Base-by-base conservation (phyloP, 2,329 filamentous ascomycete genomes). In the Thielaviopsis euricoi region DNA sequence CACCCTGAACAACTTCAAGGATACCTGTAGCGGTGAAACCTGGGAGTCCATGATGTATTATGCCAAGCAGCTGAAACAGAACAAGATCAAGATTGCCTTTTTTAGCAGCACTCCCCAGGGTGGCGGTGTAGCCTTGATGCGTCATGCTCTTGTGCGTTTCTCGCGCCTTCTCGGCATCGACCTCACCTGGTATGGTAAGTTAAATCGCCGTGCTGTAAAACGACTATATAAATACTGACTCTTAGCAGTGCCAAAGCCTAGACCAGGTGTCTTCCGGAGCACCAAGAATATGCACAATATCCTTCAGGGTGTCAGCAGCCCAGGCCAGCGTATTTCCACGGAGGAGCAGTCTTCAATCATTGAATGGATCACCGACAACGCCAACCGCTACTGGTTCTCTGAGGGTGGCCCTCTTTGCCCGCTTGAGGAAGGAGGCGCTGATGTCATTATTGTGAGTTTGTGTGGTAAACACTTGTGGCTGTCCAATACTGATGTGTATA, bases 221-320 rank as follows among this genome's bases (percentile, higher is more conserved):
- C 0, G n/a, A 12, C 7, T n/a, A 1, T 29, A 23, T 40, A 10
- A 19, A 13, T 17, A 19, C 48, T 26, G 17, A 54, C 53, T n/a
- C 29, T 15, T n/a, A 4, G 33, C 25, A 76, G 87, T 91, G 1
- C 87, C 87, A 6, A 89, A 88, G 67, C 86, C 87, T 22, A 82
- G 85, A 55, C 86, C 86, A 2, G 83, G 85, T 17, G 82, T 91
- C 12, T 93, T 93, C 70, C 78, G 86, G 55, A 85, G 88, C 69
- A 93, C 87, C 63, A 93, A 93, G 71, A 89, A 85, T 63, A 86
- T 89, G 64, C 87, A 93, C 78, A 93, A 93, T 70, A 90, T 91
- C 62, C 80, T 93, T 2, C 87, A 93, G 70, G 87, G 87, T 9
- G 87, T 90, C 49, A 81, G 82, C 48, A 74, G 76, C 25, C 78